Evolutionary conservation across 371 early-diverging fungal genomes (phyloP), one percentile per base, ranked within the genome.

Genomic region (Mortierella sp.): DNA sequence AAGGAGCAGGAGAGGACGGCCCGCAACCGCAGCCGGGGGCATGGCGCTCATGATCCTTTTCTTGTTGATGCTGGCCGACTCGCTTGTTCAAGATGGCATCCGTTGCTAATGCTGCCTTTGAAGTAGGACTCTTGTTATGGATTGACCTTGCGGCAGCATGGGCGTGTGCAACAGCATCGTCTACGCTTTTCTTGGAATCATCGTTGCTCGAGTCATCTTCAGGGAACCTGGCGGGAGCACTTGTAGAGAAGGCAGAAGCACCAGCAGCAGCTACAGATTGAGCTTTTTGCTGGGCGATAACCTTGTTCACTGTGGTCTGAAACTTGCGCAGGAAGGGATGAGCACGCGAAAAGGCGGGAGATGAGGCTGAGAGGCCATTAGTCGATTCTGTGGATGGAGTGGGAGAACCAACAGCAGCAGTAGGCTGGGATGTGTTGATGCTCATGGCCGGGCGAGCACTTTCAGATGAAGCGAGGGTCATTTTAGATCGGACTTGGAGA

Each of bases 291-390:
- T 56, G 57, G 14, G 44, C 28, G 45, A 47, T 30, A 47, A 57
- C 57, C 66, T 66, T 66, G 43, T 68, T 52, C 48, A 53, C 48
- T 16, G 58, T 61, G 4, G 71, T 30, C 59, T 76, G 76, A 62
- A 72, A 57, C 59, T 76, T 71, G 59, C 72, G 70, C 5, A 76
- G 59, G 59, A 76, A 76, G 14, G 79, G 76, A 30, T 73, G 74
- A 23, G 71, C 48, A 9, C 65, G 61, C 28, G 70, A 53, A 37
- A 60, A 74, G 44, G 68, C 53, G 11, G 68, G 72, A 51, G 67
- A 64, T 9, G 61, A 66, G 37, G 62, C 65, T 5, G 60, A 60
- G 58, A 59, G 50, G 48, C 28, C 48, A 28, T 46, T 52, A 19
- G 51, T 37, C 6, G 60, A 58, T 7, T 61, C 58, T 25, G 52